These are phyloP conservation scores for Penicillium pulvis DNA, from an alignment of 495 filamentous ascomycete species.

Conservation along the genomic window DNA sequence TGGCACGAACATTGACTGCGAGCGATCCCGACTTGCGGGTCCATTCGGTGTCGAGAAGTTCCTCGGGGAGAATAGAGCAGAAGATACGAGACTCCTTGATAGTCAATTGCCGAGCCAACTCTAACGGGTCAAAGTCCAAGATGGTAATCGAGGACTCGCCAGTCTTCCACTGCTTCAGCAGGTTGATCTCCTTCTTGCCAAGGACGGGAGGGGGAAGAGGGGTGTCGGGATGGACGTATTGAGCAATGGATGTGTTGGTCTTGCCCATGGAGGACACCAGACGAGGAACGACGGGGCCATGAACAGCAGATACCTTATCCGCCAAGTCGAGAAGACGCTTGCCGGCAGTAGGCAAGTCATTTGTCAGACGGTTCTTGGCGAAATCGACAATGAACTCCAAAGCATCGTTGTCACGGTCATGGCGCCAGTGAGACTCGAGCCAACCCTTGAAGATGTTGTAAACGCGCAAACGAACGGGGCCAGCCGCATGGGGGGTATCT, in stretches of 20 bases:
- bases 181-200: slow-evolving; percentile 71
- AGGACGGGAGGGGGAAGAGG: slow-evolving; percentile 70
- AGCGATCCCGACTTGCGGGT: slow-evolving; percentile 77
- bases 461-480: slow-evolving; percentile 82
- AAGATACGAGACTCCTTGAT: slow-evolving; percentile 93
- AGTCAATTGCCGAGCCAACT: slow-evolving; percentile 90
- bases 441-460: slow-evolving; percentile 98
- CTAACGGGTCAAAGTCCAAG: slow-evolving; percentile 89
- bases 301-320: slow-evolving; percentile 75
- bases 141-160: slow-evolving; percentile 72
- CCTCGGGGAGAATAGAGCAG: slow-evolving; percentile 88
- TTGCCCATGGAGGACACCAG: slow-evolving; percentile 88
- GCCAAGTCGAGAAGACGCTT: slow-evolving; percentile 76
- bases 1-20: slow-evolving; percentile 90
- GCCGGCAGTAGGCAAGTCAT: slow-evolving; percentile 72
- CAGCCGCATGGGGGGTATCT: slow-evolving; percentile 69
- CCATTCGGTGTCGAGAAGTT: slow-evolving; percentile 93
- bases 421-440: slow-evolving; percentile 95
- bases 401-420: slow-evolving; percentile 73
- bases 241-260: slow-evolving; percentile 70
- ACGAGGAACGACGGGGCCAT: slow-evolving; percentile 80
- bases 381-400: slow-evolving; percentile 76
- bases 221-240: slow-evolving; percentile 68
- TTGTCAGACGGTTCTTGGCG: slow-evolving; percentile 68
- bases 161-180: slow-evolving; percentile 73